Conservation (phyloP, 179 eudicot genomes). For the Camellia oleifera region DNA sequence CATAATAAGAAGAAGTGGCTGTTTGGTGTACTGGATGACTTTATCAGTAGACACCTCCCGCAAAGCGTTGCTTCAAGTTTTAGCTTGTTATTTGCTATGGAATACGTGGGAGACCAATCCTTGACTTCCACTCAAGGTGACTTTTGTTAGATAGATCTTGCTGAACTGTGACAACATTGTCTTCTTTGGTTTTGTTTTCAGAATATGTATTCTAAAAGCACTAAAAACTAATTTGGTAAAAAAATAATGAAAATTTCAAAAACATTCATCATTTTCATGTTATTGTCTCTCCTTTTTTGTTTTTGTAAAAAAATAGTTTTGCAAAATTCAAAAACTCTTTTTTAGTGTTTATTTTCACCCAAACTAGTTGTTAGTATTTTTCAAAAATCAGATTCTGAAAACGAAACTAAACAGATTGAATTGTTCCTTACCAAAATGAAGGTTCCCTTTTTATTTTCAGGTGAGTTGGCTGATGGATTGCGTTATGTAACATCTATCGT, state of each 20-base stretch:
- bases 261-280: too few species aligned
- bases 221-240: too few species aligned
- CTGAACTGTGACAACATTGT: not conserved
- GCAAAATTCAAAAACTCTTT: too few species aligned
- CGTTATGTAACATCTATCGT: conserved; percentile 96
- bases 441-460: conserved; percentile 28
- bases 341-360: too few species aligned
- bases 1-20: conserved; percentile 84
- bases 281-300: too few species aligned
- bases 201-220: too few species aligned
- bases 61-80: conserved; percentile 97
- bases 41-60: conserved; percentile 64
- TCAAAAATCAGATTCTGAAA: too few species aligned
- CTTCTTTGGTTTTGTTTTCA: too few species aligned
- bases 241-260: too few species aligned
- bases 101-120: conserved; percentile 88
- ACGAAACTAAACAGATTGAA: too few species aligned
- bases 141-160: conserved; percentile 3
- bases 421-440: not conserved
- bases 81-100: conserved; percentile 94
- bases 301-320: too few species aligned
- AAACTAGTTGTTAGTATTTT: too few species aligned
- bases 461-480: conserved; percentile 94
- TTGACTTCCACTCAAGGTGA: conserved; percentile 93
- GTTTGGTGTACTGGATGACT: conserved; percentile 66